These are phyloP conservation scores for Aureobasidium namibiae DNA, from an alignment of 2,329 filamentous ascomycete species.

Conservation along the genomic window DNA sequence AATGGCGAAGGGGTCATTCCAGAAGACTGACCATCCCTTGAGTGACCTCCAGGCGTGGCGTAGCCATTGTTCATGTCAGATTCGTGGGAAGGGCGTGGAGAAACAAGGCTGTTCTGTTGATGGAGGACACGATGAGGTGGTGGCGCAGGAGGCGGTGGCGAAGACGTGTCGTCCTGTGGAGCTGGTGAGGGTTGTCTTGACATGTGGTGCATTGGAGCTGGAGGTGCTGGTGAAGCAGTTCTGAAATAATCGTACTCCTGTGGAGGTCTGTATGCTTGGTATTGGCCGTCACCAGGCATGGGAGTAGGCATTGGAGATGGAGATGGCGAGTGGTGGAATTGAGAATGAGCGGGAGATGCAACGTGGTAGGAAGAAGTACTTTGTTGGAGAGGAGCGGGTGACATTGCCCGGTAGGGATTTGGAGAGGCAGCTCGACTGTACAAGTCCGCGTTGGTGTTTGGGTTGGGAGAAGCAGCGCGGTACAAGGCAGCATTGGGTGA, in stretches of 20 bases:
- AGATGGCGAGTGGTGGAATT: constrained; percentile 23
- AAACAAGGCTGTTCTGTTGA: constrained; percentile 41
- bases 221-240: constrained; percentile 34
- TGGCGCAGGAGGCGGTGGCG: constrained; percentile 76
- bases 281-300: not conserved
- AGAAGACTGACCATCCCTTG: constrained; percentile 61
- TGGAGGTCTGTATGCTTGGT: constrained; percentile 16
- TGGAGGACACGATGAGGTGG: constrained; percentile 63
- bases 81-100: constrained; percentile 27
- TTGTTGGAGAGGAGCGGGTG: constrained; percentile 1
- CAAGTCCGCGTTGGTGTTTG: constrained; percentile 5
- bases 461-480: constrained; percentile 22
- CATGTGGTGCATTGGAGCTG: constrained; percentile 27
- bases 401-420: constrained; percentile 7
- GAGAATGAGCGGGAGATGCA: constrained; percentile 22
- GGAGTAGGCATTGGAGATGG: not conserved
- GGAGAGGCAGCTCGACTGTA: constrained; percentile 13
- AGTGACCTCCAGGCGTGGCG: constrained; percentile 46
- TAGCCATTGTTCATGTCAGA: constrained; percentile 30
- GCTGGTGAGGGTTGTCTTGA: constrained; percentile 19
- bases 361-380: constrained; percentile 13
- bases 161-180: constrained; percentile 40
- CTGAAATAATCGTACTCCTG: constrained; percentile 27
- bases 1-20: constrained; percentile 78
- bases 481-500: not conserved